Conservation (phyloP, 2,329 filamentous ascomycete species). For the Colletotrichum sansevieriae region DNA sequence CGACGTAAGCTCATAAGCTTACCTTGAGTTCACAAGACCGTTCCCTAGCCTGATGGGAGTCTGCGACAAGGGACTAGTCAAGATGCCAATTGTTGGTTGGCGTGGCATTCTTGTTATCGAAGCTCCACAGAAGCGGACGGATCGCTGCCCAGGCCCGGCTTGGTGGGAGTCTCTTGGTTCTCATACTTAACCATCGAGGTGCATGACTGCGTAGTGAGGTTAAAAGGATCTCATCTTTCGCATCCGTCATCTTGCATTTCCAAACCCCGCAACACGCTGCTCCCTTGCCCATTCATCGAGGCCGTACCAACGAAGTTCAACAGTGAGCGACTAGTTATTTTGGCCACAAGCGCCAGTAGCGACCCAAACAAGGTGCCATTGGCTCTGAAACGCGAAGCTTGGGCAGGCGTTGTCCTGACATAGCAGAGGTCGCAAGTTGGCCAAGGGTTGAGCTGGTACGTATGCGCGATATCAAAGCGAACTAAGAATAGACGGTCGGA, state of each 20-base stretch:
- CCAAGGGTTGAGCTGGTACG: slow-evolving; percentile 29
- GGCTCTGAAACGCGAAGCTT: slow-evolving; percentile 30
- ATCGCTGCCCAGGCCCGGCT: not conserved
- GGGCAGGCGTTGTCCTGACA: slow-evolving; percentile 30
- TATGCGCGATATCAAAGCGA: slow-evolving; percentile 12
- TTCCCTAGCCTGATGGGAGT: slow-evolving; percentile 5
- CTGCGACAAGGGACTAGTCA: slow-evolving; percentile 4
- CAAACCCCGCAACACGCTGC: not conserved
- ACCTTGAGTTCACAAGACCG: slow-evolving; percentile 21
- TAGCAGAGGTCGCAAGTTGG: slow-evolving; percentile 23
- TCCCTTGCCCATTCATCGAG: not conserved
- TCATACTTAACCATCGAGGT: slow-evolving; percentile 22
- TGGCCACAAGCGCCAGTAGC: slow-evolving; percentile 3
- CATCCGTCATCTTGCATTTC: not conserved
- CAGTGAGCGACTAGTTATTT: not conserved
- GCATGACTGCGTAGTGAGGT: not conserved
- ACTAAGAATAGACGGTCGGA: slow-evolving; percentile 35
- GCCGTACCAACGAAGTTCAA: not conserved
- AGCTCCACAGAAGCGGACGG: slow-evolving; percentile 10
- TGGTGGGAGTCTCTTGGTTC: slow-evolving; percentile 6
- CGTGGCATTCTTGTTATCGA: slow-evolving; percentile 5
- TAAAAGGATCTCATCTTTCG: slow-evolving; percentile 11
- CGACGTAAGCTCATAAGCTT: slow-evolving; percentile 41
- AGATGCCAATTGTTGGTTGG: slow-evolving; percentile 8
- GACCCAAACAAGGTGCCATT: slow-evolving; percentile 21